Base-by-base conservation (phyloP, 139 green algal species). In the Axilococcus clingmanii region DNA sequence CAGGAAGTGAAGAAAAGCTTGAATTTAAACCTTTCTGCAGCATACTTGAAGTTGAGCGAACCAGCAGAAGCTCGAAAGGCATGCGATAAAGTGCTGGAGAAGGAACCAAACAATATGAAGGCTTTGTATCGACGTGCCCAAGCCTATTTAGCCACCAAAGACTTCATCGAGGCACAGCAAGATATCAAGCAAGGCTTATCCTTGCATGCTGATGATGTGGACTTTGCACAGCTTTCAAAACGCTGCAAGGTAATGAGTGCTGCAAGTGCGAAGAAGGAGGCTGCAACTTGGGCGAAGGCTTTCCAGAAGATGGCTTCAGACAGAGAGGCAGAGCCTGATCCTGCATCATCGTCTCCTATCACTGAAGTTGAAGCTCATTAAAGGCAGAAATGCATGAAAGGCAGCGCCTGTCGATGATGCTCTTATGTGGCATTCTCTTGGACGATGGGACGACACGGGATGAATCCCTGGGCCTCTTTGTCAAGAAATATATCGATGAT, bases 81-180 rank as follows among this genome's bases (percentile, higher is more conserved):
- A 48, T 51, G 52, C 5, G 41, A 53, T 15, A 66, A 60, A 48
- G 88, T 89, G 23, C 66, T 99, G 27, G 84, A 94, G 37, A 24
- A 69, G 19, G 86, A 97, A 40, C 17, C 59, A 17, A n/a, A 23
- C 52, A 94, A 96, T 67, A 70, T 91, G 40, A 99, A 99, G 76
- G 91, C 84, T 11, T 76, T 95, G 43, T 99, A 87, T 73, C 67
- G 89, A 30, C 57, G 86, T 0, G 86, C 89, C 0, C 89, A 96
- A 51, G 77, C 78, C 3, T 71, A 63, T 44, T 48, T 83, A 34
- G 56, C 28, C 15, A 63, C 40, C 4, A 43, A 57, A 14, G 87
- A 95, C 44, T 80, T 76, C 36, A 59, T 91, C 8, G 87, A 95
- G 51, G 80, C 82, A 9, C 78, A 85, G 59, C 33, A 62, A 45